A percentile compares a stretch with the other conserved stretches of the same genome.
These are phyloP conservation scores for Paraconiothyrium sp. DNA, from an alignment of 2,329 filamentous ascomycete species.

Conservation along the genomic window DNA sequence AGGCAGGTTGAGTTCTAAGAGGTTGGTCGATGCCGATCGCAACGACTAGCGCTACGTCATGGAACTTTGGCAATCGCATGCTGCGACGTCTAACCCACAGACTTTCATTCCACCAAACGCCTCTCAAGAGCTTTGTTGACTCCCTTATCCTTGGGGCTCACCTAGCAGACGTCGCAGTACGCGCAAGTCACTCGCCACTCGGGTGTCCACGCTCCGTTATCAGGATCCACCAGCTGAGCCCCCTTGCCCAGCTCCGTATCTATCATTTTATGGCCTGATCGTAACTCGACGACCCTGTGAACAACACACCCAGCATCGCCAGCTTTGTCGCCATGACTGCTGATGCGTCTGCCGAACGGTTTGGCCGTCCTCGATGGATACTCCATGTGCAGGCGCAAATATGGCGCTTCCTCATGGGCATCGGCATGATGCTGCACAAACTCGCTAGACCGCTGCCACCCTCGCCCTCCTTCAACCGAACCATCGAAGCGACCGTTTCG, in stretches of 20 bases:
- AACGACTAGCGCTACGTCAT: constrained; percentile 12
- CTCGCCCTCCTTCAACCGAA: constrained; percentile 66
- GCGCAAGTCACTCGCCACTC: constrained; percentile 8
- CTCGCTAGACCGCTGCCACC: constrained; percentile 69
- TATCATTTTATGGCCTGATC: constrained; percentile 11
- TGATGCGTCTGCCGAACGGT: constrained; percentile 29
- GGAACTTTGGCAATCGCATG: not conserved
- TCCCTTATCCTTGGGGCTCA: not conserved
- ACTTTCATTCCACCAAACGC: constrained; percentile 1
- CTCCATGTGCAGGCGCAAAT: constrained; percentile 70
- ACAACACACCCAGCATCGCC: not conserved
- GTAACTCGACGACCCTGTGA: constrained; percentile 6
- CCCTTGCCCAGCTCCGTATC: constrained; percentile 26
- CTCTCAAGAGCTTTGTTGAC: not conserved
- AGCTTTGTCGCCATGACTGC: constrained; percentile 29
- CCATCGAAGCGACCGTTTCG: constrained; percentile 62
- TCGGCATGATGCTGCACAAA: constrained; percentile 75
- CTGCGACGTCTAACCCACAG: not conserved
- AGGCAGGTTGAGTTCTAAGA: not conserved
- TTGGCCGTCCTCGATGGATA: constrained; percentile 63
- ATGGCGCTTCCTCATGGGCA: constrained; percentile 73
- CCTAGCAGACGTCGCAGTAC: constrained; percentile 6
- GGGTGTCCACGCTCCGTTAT: constrained; percentile 5
- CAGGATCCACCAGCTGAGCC: constrained; percentile 16
- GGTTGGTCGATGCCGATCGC: not conserved